Evolutionary conservation across 2,329 filamentous ascomycete genomes (phyloP), one percentile per base, ranked within the genome.

Genomic region (Fonsecaea multimorphosa): DNA sequence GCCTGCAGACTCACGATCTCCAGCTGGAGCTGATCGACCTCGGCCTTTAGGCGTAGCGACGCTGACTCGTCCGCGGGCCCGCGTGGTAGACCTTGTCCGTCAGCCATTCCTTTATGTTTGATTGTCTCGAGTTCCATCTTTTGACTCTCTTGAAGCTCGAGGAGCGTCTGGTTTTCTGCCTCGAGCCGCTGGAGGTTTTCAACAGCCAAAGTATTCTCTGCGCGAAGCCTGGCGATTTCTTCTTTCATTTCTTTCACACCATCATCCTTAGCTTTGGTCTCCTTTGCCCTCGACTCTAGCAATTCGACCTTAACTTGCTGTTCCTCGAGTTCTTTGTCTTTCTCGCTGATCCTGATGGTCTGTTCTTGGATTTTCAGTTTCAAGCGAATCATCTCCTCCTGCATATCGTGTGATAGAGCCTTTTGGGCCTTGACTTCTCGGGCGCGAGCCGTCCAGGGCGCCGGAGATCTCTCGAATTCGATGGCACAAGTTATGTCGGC

Each of bases 321-420:
- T 65, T 96, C 94, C 76, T 96, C 93, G 59, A 96, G 86, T 38
- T 89, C 89, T 75, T 93, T 91, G 70, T 97, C 92, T 68, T 89
- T 88, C 69, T 89, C 85, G 1, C 89, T 87, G 64, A 92, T 84
- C 2, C 86, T 84, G 61, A 89, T 88, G 2, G 91, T 89, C 22
- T 90, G 88, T 73, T 94, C 91, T 70, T 89, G 87, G 70, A 95
- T 86, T 71, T 94, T 90, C 60, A 93, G 91, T 72, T 89, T 92
- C 64, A 97, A 82, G 22, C 89, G 87, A 6, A 90, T 87, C 61
- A 97, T 85, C 76, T 97, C 91, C 73, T 94, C 91, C 74, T 97
- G 92, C 0, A 90, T 88, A 73, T 97, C 92, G 44, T 93, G 85
- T 0, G 92, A 89, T 38, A 92, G 86, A 24, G 87, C 88, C 81